Evolutionary conservation across 2,329 filamentous ascomycete species (phyloP).

Genomic region (Cytospora leucostoma): DNA sequence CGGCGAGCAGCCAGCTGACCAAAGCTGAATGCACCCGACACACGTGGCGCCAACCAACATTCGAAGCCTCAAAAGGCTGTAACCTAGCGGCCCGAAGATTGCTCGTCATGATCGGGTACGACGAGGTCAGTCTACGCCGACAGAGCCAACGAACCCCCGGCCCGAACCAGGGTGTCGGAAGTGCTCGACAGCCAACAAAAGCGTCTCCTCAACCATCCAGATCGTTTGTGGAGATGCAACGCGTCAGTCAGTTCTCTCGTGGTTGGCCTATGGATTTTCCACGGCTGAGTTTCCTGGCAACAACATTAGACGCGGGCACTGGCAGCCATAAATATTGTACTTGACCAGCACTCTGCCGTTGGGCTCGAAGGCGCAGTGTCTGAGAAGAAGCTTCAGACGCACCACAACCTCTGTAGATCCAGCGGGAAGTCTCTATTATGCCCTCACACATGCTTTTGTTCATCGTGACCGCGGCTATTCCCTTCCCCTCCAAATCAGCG

Average conservation of each 20-base stretch:
- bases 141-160: not conserved
- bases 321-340: not conserved
- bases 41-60: slow-evolving; percentile 2
- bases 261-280: not conserved
- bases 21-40: slow-evolving; percentile 6
- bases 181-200: not conserved
- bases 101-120: not conserved
- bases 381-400: not conserved
- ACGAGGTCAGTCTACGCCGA: not conserved
- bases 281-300: not conserved
- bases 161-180: not conserved
- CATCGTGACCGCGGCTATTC: not conserved
- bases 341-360: not conserved
- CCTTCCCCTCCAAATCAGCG: not conserved
- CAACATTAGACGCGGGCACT: not conserved
- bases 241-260: slow-evolving; percentile 6
- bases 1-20: not conserved
- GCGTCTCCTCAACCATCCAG: not conserved
- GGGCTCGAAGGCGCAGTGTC: slow-evolving; percentile 3
- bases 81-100: slow-evolving; percentile 14
- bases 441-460: not conserved
- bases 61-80: not conserved
- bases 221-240: not conserved
- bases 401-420: too few relatives aligned
- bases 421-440: not conserved